Conservation (phyloP, 2,329 filamentous ascomycete genomes). For the Diaporthe sp. region DNA sequence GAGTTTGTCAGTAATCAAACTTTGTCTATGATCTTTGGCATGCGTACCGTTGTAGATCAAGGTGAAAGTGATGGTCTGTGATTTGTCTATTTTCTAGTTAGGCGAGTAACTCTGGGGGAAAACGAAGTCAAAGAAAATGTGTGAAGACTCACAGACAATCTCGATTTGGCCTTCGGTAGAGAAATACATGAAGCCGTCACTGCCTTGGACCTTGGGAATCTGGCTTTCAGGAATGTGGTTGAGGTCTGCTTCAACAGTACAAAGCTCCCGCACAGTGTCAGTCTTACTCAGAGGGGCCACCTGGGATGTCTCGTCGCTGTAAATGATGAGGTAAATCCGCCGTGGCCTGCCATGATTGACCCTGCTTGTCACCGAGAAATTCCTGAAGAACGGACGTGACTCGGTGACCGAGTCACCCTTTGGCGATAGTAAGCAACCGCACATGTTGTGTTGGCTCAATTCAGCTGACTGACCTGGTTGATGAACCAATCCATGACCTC, state of each 20-base stretch:
- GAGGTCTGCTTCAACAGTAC: constrained; percentile 25
- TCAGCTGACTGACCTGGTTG: constrained; percentile 45
- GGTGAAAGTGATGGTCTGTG: background rate
- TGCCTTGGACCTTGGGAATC: background rate
- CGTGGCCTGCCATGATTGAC: constrained; percentile 20
- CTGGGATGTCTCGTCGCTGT: background rate
- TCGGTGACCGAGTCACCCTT: constrained; percentile 23
- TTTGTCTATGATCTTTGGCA: accelerated
- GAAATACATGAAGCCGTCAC: constrained; percentile 26
- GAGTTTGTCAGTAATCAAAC: background rate
- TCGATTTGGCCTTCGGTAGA: background rate
- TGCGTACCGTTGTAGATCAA: background rate
- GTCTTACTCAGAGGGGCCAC: constrained; percentile 19
- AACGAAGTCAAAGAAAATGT: accelerated
- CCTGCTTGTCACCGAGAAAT: constrained; percentile 8
- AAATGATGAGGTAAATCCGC: background rate
- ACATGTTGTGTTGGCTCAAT: background rate
- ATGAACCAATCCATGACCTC: constrained; percentile 60
- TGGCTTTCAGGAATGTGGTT: constrained; percentile 17
- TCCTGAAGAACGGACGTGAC: background rate
- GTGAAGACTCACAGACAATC: constrained; percentile 16
- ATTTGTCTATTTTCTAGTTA: background rate
- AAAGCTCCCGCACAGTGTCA: constrained; percentile 13
- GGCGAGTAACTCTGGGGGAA: background rate
- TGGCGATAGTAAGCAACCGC: background rate